Evolutionary conservation across 202 grass and related monocot genomes (phyloP), one percentile per base, ranked within the genome.

Genomic region (Brachypodium distachyon): DNA sequence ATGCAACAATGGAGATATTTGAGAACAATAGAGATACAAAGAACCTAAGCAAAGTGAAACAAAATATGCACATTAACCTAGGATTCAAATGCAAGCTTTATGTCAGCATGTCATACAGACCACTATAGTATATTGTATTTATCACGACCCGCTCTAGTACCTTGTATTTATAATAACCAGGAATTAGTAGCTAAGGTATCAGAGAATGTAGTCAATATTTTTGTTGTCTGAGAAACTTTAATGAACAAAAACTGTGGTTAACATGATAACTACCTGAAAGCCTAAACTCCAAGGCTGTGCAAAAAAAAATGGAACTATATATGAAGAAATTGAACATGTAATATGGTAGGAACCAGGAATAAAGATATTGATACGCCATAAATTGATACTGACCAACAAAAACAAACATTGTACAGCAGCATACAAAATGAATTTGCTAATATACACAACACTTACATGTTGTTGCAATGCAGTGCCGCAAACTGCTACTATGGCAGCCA

Each of bases 391-490:
- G 59, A 65, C 29, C 25, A 66, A 49, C 5, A 27, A 25, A 74
- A 43, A 17, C 7, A 41, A 47, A 44, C 23, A 75, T 25, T 68
- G 12, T 33, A 43, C 34, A 58, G 16, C 14, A 69, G 33, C 11
- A 16, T 5, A 60, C 31, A 41, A 41, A 68, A 70, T 50, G 19
- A 38, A 68, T 46, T 44, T 23, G 41, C 41, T 50, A 23, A 61
- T 19, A 51, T 76, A n/a, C 63, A 12, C 17, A 77, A 52, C 55
- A 90, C 87, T 83, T 83, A 90, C 83, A 70, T 91, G 83, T 72
- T 91, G 89, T 70, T 87, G 89, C 38, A 91, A 82, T 51, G 89
- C 77, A 68, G 85, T 91, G 67, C 89, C 81, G 36, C 84, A 91
- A 19, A 91, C 73, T 81, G 89, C 89, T 57, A 91, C 54, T 73